Conservation (phyloP, 2,329 filamentous ascomycete species). For the Talaromyces pinophilus region DNA sequence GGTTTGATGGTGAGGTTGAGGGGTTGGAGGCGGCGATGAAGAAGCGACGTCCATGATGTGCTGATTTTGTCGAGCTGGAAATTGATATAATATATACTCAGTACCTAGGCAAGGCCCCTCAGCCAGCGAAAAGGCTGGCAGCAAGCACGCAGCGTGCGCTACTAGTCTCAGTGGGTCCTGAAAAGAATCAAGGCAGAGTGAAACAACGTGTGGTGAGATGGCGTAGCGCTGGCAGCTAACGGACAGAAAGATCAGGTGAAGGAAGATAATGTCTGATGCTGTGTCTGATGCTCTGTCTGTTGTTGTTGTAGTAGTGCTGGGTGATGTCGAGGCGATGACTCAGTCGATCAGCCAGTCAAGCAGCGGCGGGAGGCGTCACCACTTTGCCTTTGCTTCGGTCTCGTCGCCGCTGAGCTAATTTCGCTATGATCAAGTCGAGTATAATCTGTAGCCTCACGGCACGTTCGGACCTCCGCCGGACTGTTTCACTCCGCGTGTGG, state of each 20-base stretch:
- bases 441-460: background rate
- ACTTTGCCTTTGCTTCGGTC: background rate
- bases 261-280: background rate
- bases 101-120: background rate
- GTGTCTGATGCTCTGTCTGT: background rate
- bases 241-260: background rate
- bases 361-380: slow-evolving; percentile 18
- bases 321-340: background rate
- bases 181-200: background rate
- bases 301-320: background rate
- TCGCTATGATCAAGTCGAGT: background rate
- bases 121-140: slow-evolving; percentile 6
- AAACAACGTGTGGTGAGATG: background rate
- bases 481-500: slow-evolving; percentile 3
- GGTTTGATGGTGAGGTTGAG: background rate
- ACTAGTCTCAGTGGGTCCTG: slow-evolving; percentile 5
- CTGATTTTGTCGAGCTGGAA: background rate
- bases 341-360: background rate
- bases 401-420: slow-evolving; percentile 17
- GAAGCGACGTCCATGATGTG: slow-evolving; percentile 17
- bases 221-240: background rate
- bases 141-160: background rate
- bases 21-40: background rate
- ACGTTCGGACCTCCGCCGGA: slow-evolving; percentile 5
- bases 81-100: background rate